Percentiles rank a stretch among this genome's conserved stretches.
Evolutionary conservation across 768 basidiomycete genomes (phyloP).

Genomic region (Tulasnella sp.): DNA sequence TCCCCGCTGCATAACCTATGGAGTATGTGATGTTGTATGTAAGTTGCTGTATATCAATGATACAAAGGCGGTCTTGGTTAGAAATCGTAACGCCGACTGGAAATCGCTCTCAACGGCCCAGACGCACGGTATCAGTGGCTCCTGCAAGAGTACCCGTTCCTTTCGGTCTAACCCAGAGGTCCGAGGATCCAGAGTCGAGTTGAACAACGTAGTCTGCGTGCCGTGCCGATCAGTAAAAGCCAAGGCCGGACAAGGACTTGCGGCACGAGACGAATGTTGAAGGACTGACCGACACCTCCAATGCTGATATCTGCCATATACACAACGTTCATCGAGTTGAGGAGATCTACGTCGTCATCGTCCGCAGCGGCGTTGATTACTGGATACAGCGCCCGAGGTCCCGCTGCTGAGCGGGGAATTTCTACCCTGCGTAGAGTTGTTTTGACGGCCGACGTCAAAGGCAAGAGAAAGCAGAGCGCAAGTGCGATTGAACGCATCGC

Average conservation of each 20-base stretch:
- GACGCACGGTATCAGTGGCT: slow-evolving; percentile 36
- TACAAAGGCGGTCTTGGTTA: slow-evolving; percentile 36
- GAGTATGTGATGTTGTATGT: slow-evolving; percentile 69
- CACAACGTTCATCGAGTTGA: slow-evolving; percentile 53
- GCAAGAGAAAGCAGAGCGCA: not conserved
- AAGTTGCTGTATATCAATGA: slow-evolving; percentile 17
- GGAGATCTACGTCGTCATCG: slow-evolving; percentile 21
- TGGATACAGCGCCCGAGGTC: slow-evolving; percentile 3
- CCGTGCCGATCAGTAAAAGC: not conserved
- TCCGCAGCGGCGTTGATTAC: slow-evolving; percentile 9
- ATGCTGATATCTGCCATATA: slow-evolving; percentile 75
- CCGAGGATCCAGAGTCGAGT: slow-evolving; percentile 80
- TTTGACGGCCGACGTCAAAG: not conserved
- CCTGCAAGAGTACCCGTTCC: slow-evolving; percentile 30
- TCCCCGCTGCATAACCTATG: slow-evolving; percentile 71
- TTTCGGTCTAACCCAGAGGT: slow-evolving; percentile 58
- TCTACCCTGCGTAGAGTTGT: not conserved
- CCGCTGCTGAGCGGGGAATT: not conserved
- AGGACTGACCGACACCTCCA: slow-evolving; percentile 53
- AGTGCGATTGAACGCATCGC: not conserved
- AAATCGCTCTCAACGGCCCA: slow-evolving; percentile 20
- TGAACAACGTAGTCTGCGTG: slow-evolving; percentile 64
- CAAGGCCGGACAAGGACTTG: slow-evolving; percentile 23
- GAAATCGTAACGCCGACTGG: slow-evolving; percentile 19
- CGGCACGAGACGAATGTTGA: not conserved